A percentile compares a stretch with the other conserved stretches of the same genome.
Conservation (phyloP, 1,139 yeast genomes). For the Insectozyma bohioensis region DNA sequence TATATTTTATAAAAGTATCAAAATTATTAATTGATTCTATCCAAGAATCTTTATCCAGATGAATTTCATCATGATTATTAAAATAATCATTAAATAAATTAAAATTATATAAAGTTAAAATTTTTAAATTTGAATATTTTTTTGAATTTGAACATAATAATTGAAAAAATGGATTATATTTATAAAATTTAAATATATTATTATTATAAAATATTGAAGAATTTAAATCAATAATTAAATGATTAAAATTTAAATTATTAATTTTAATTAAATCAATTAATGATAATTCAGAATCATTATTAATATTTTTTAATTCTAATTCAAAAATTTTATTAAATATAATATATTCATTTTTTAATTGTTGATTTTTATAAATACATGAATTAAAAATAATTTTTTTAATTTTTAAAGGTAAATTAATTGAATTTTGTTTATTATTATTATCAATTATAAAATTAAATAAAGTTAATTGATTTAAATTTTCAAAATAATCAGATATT, state of each 20-base stretch:
- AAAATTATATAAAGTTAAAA: conserved; percentile 32
- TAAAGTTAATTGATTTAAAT: conserved; percentile 42
- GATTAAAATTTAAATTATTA: conserved; percentile 23
- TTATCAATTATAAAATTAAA: conserved; percentile 49
- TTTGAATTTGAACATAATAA: conserved; percentile 43
- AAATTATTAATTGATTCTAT: conserved; percentile 26
- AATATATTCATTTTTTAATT: conserved; percentile 14
- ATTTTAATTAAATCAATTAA: conserved; percentile 42
- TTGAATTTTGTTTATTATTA: no score
- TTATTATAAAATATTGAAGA: conserved; percentile 47
- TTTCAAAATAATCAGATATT: conserved; percentile 42
- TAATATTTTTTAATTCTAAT: conserved; percentile 37
- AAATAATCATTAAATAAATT: conserved; percentile 29
- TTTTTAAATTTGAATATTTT: conserved; percentile 28
- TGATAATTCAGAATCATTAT: conserved; percentile 46
- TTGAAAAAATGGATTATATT: conserved; percentile 42
- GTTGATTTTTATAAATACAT: conserved; percentile 25
- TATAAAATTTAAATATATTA: conserved; percentile 31
- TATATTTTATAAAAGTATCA: conserved; percentile 25
- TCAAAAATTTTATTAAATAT: conserved; percentile 36
- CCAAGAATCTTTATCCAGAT: conserved; percentile 19
- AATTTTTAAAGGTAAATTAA: conserved; percentile 14
- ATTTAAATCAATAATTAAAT: conserved; percentile 45
- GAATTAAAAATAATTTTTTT: conserved; percentile 22
- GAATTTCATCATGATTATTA: conserved; percentile 18